A percentile compares a stretch with the other conserved stretches of the same genome.
These are phyloP conservation scores for Taiwanofungus camphoratus DNA, from an alignment of 1,284 basidiomycete genomes.

Conservation along the genomic window DNA sequence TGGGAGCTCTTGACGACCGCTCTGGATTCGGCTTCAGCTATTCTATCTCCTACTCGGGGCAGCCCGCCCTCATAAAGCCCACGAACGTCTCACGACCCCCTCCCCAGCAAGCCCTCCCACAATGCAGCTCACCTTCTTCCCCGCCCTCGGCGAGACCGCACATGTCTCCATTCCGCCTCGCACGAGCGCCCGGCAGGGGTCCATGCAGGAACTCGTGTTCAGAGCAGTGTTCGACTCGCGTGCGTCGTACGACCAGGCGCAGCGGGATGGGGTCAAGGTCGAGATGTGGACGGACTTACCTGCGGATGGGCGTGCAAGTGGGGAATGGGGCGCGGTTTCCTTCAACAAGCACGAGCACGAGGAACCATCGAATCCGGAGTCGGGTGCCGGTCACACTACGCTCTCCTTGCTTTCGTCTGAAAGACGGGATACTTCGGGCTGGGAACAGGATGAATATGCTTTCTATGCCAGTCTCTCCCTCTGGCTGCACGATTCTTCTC, in stretches of 20 bases:
- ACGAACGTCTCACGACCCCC: not conserved
- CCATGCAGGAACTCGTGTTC: conserved; percentile 19
- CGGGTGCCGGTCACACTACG: conserved; percentile 2
- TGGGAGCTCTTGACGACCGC: too few relatives aligned
- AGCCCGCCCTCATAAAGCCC: too few relatives aligned
- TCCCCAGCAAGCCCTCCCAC: not conserved
- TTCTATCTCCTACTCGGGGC: too few relatives aligned
- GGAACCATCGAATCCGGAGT: too few relatives aligned
- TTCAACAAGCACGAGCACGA: conserved; percentile 14
- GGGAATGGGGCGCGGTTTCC: conserved; percentile 23
- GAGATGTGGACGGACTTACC: conserved; percentile 29
- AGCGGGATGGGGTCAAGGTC: conserved; percentile 18
- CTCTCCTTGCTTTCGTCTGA: not conserved
- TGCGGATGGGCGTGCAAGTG: conserved; percentile 12
- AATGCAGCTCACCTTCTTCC: conserved; percentile 19
- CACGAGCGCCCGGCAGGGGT: conserved; percentile 6
- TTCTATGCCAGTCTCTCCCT: conserved; percentile 13
- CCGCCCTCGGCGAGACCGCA: conserved; percentile 15
- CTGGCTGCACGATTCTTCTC: conserved; percentile 9
- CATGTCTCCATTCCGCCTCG: conserved; percentile 12
- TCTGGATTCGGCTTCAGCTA: too few relatives aligned
- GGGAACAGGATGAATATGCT: conserved; percentile 5
- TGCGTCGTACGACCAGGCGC: conserved; percentile 19
- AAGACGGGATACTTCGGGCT: not conserved
- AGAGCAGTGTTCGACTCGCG: conserved; percentile 22